A percentile compares a stretch with the other conserved stretches of the same genome.
phyloP scores from a whole-genome alignment of 305 asterid genomes.

The Fraxinus nigra region DNA sequence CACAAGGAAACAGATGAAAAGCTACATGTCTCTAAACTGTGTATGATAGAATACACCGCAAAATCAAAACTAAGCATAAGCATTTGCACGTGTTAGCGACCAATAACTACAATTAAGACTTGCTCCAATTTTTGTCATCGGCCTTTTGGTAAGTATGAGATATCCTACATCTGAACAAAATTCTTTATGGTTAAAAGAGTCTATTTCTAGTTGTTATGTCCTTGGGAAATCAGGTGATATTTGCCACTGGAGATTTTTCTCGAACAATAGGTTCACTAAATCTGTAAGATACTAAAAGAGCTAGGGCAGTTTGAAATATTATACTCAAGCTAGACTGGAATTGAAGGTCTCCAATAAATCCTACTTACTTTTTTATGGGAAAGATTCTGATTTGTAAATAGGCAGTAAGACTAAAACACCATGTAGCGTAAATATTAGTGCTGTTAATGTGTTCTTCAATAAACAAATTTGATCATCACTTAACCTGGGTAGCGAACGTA shows the following conservation, averaged over 20 bases:
- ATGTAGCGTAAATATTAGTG: not conserved
- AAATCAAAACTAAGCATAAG: not conserved
- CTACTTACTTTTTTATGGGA: not conserved
- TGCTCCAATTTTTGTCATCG: not conserved
- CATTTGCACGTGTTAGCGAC: not conserved
- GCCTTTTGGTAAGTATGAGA: not conserved
- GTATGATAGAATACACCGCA: not conserved
- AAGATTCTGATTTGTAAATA: not conserved
- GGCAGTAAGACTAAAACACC: not conserved
- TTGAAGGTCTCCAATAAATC: not conserved
- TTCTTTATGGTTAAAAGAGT: not conserved
- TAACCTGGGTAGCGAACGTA: slow-evolving; percentile 89
- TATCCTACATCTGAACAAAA: not conserved
- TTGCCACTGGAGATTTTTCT: not conserved
- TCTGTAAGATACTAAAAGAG: not conserved
- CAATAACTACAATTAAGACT: not conserved
- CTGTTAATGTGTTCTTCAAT: not conserved
- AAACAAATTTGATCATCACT: not conserved
- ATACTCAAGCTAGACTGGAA: not conserved
- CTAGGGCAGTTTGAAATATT: not conserved
- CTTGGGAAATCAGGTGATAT: not conserved
- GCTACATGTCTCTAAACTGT: not conserved
- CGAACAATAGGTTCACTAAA: not conserved
- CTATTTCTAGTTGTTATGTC: not conserved
- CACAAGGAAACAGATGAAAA: not conserved